Evolutionary conservation across 192 early-diverging fungal species (phyloP).

Genomic region (Backusella australiensis): DNA sequence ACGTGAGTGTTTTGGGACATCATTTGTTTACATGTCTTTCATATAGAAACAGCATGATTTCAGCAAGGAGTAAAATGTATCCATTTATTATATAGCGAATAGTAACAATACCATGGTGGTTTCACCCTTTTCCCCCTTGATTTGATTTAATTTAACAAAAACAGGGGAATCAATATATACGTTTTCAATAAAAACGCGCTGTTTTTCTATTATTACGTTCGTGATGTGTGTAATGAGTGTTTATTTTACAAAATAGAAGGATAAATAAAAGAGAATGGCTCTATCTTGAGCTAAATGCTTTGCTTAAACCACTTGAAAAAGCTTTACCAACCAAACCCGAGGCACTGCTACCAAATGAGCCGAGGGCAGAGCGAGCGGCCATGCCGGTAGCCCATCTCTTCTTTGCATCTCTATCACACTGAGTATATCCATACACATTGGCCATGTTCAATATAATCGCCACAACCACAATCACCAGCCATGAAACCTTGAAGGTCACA

Average conservation of each 20-base stretch:
- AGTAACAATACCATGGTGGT: too few relatives aligned
- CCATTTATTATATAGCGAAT: too few relatives aligned
- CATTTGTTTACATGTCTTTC: neutral
- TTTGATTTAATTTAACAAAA: too few relatives aligned
- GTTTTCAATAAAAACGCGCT: neutral
- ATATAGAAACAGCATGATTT: neutral
- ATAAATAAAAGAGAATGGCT: neutral
- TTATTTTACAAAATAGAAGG: constrained; percentile 3
- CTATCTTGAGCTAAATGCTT: constrained; percentile 17
- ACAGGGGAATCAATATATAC: neutral
- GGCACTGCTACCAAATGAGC: constrained; percentile 47
- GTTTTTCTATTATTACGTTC: too few relatives aligned
- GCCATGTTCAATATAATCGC: constrained; percentile 84
- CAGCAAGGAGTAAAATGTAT: neutral
- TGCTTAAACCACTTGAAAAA: constrained; percentile 31
- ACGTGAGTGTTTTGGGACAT: neutral
- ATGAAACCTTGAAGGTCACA: constrained; percentile 63
- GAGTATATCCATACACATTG: constrained; percentile 93
- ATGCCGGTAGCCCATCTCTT: constrained; percentile 64
- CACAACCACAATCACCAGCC: constrained; percentile 85
- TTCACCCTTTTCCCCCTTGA: too few relatives aligned
- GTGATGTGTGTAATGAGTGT: neutral
- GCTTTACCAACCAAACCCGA: constrained; percentile 36
- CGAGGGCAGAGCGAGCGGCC: constrained; percentile 48
- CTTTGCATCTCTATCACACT: constrained; percentile 93